Evolutionary conservation across 164 flowering plant species (phyloP).

Genomic region (Chimonanthus salicifolius): DNA sequence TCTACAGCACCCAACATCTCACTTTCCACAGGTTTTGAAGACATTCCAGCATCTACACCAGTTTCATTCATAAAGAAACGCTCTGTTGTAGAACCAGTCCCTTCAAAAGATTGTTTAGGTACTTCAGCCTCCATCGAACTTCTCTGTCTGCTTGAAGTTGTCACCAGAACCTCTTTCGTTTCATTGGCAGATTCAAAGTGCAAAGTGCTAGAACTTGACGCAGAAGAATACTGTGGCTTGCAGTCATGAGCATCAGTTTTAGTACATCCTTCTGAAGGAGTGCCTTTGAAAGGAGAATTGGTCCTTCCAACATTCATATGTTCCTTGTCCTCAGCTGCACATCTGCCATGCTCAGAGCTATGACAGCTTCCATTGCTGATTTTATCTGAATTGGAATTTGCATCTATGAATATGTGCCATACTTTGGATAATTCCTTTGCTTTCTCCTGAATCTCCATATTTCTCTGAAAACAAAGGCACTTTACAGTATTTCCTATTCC

Average conservation of each 20-base stretch:
- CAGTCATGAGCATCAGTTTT: conserved; percentile 2
- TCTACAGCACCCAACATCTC: not conserved
- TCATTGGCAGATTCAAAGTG: not conserved
- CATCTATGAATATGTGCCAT: conserved; percentile 1
- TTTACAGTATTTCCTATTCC: conserved; percentile 5
- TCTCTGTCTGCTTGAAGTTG: not conserved
- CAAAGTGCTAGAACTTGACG: conserved; percentile 3
- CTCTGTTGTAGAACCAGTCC: not conserved
- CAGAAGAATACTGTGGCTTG: not conserved
- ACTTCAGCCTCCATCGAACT: not conserved
- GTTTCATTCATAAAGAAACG: not conserved
- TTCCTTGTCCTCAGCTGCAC: not conserved
- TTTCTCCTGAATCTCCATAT: conserved; percentile 2
- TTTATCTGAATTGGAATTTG: not conserved
- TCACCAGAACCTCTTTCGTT: not conserved
- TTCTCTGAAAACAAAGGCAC: conserved; percentile 3
- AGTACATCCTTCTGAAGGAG: not conserved
- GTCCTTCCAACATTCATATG: not conserved
- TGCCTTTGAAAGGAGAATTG: not conserved
- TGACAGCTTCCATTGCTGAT: not conserved
- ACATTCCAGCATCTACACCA: not conserved
- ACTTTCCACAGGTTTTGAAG: conserved; percentile 1
- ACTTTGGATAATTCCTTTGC: conserved; percentile 3
- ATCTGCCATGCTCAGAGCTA: not conserved
- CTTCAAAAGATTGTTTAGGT: not conserved